Evolutionary conservation across 169 alveolate genomes (phyloP), one percentile per base, ranked within the genome.

Genomic region (Cryptosporidium tyzzeri): DNA sequence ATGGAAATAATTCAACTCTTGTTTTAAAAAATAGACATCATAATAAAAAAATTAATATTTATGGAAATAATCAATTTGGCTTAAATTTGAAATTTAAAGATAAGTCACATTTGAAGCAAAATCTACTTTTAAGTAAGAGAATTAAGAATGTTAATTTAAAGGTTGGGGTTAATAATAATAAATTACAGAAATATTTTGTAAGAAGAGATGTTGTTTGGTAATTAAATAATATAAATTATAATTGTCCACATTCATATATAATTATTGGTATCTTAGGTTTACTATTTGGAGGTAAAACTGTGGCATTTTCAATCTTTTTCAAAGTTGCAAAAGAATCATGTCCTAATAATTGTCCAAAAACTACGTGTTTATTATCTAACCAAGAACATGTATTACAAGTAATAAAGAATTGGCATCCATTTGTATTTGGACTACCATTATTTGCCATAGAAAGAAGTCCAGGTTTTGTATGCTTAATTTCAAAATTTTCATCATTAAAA

Each of bases 361-460:
- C 99, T 41, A 97, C 99, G 71, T 98, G 98, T 94, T 96, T 97
- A 37, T 97, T 97, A 93, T 98, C 99, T 45, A 98, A 93, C 99
- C 99, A 97, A 71, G 96, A 97, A 86, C 99, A 96, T 84, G 95
- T 91, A 84, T 92, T 96, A 58, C 98, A 96, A n/a, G 99, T 97
- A 70, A 98, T 96, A 93, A 97, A 96, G 94, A 98, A 98, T 92
- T 97, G 99, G 65, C 98, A 96, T 31, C 99, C 99, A 86, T 97
- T 96, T 58, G 98, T 96, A 86, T 96, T 95, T 33, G 97, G 97
- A 4, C 53, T 37, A 2, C 99, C 99, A 58, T 96, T 96, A 92
- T 97, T 97, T 31, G 98, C 97, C 99, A 97, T 97, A 10, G 98
- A 96, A 35, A 73, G 89, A 9, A 91, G 68, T 18, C 96, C 96